phyloP scores from a whole-genome alignment of 176 grass and related monocot genomes.

The Hyparrhenia diplandra region DNA sequence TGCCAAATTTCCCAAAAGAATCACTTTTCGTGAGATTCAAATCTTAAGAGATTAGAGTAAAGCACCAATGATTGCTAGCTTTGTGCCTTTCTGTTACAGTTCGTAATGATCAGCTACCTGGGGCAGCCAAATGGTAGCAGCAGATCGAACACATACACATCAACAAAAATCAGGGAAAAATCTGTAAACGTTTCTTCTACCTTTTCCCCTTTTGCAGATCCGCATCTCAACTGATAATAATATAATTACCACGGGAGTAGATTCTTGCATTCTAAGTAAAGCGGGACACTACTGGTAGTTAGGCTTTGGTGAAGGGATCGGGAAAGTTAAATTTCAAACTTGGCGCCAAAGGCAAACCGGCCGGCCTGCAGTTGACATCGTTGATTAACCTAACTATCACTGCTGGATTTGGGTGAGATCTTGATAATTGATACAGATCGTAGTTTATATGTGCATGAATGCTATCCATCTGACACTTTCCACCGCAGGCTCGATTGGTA shows the following conservation, averaged over 20 bases:
- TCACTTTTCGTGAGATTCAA: background rate
- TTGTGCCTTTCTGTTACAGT: background rate
- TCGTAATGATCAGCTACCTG: background rate
- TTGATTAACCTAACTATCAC: slow-evolving; percentile 23
- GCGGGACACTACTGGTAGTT: background rate
- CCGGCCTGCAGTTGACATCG: too few relatives aligned
- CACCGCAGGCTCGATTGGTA: background rate
- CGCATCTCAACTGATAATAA: slow-evolving; percentile 4
- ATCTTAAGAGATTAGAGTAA: background rate
- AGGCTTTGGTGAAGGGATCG: background rate
- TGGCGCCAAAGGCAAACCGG: slow-evolving; percentile 33
- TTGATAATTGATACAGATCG: background rate
- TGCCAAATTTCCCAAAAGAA: background rate
- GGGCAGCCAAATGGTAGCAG: background rate
- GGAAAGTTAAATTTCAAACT: slow-evolving; percentile 23
- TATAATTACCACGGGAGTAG: background rate
- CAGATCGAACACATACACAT: background rate
- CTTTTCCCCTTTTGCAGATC: background rate
- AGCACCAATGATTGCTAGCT: slow-evolving; percentile 5
- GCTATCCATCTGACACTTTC: too few relatives aligned
- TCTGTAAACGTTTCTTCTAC: background rate
- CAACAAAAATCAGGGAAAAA: background rate
- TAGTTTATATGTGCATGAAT: background rate
- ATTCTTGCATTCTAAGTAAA: slow-evolving; percentile 38
- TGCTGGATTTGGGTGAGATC: slow-evolving; percentile 6